Percentiles rank a stretch among this genome's conserved stretches.
Conservation (phyloP, 176 grass and related monocot species). For the Otatea glauca region DNA sequence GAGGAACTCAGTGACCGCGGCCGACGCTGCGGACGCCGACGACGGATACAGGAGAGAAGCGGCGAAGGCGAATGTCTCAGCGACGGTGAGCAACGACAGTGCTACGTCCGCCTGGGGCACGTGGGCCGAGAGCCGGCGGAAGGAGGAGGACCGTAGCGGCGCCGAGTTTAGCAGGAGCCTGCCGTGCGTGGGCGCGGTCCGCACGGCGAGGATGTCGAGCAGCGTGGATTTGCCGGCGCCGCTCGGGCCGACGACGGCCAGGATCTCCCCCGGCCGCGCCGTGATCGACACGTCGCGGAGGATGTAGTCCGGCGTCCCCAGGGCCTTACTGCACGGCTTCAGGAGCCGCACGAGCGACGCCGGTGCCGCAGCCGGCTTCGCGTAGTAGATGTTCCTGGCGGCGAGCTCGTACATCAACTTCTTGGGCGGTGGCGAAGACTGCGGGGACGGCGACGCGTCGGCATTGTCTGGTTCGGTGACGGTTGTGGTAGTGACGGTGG, state of each 20-base stretch:
- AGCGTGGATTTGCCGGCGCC: constrained; percentile 94
- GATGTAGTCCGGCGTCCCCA: constrained; percentile 64
- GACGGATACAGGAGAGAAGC: constrained; percentile 62
- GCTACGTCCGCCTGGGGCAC: constrained; percentile 75
- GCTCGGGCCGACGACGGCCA: constrained; percentile 86
- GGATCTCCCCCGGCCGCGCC: constrained; percentile 74
- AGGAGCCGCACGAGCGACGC: constrained; percentile 48
- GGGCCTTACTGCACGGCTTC: constrained; percentile 44
- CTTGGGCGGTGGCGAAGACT: constrained; percentile 17
- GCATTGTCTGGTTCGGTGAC: constrained; percentile 47
- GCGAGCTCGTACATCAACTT: constrained; percentile 64
- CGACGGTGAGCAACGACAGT: constrained; percentile 78
- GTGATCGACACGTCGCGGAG: constrained; percentile 82
- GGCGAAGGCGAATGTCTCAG: constrained; percentile 87
- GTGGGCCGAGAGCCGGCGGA: constrained; percentile 79
- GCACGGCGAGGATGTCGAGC: constrained; percentile 86
- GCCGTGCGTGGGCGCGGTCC: constrained; percentile 65
- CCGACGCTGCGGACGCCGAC: constrained; percentile 6
- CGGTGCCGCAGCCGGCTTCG: constrained; percentile 52
- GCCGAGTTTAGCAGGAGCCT: constrained; percentile 66
- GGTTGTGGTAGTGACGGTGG: constrained; percentile 35
- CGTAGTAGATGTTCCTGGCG: constrained; percentile 84
- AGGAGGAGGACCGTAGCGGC: constrained; percentile 61
- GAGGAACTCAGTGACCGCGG: constrained; percentile 54
- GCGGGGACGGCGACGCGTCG: neutral